Evolutionary conservation across 192 early-diverging fungal species (phyloP).

Genomic region (Entophlyctis luteolus): DNA sequence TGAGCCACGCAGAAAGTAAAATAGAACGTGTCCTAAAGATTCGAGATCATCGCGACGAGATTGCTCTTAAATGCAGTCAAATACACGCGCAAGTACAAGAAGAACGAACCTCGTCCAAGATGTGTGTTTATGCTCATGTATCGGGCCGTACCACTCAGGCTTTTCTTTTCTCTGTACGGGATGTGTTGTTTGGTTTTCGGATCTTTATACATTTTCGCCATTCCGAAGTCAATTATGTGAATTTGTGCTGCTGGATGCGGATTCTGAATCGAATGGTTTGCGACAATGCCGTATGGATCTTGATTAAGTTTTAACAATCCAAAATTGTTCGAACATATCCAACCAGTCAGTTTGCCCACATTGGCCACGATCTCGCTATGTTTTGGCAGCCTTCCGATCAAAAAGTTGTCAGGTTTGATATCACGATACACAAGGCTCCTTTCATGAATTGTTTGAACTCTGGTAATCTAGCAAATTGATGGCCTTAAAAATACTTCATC

Average conservation of each 20-base stretch:
- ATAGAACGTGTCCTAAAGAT: slow-evolving; percentile 95
- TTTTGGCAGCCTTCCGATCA: slow-evolving; percentile 62
- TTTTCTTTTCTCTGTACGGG: slow-evolving; percentile 89
- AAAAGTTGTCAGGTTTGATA: slow-evolving; percentile 82
- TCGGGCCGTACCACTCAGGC: slow-evolving; percentile 85
- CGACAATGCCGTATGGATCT: slow-evolving; percentile 45
- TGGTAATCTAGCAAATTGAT: slow-evolving; percentile 57
- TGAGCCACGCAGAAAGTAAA: slow-evolving; percentile 92
- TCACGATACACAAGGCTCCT: slow-evolving; percentile 86
- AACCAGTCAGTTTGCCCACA: slow-evolving; percentile 7
- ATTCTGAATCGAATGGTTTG: slow-evolving; percentile 53
- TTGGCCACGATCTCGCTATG: slow-evolving; percentile 21
- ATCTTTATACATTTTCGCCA: slow-evolving; percentile 85
- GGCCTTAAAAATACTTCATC: slow-evolving; percentile 37
- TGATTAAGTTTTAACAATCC: not conserved
- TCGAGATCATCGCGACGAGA: slow-evolving; percentile 95
- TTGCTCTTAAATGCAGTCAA: slow-evolving; percentile 69
- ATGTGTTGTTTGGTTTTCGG: slow-evolving; percentile 81
- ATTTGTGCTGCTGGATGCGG: slow-evolving; percentile 79
- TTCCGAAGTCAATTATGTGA: slow-evolving; percentile 86
- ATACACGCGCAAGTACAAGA: not conserved
- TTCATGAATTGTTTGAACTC: slow-evolving; percentile 75
- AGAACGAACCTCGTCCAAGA: slow-evolving; percentile 72
- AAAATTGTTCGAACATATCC: not conserved
- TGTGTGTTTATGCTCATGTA: slow-evolving; percentile 96